phyloP scores from a whole-genome alignment of 2,329 filamentous ascomycete genomes.

The Ceratocystiopsis sp. region DNA sequence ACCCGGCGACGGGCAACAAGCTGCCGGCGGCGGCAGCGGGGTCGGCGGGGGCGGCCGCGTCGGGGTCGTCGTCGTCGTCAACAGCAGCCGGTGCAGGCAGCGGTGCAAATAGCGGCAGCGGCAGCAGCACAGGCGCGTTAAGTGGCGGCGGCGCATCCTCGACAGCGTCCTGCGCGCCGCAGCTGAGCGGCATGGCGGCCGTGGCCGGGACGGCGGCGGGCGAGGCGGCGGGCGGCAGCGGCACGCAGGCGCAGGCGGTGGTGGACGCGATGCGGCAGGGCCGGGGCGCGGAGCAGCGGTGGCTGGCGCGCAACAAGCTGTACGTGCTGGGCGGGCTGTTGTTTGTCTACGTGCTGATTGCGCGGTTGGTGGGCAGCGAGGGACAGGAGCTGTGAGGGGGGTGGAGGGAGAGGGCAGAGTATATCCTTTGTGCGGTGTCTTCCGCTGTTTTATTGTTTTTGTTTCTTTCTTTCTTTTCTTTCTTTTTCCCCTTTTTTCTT shows the following conservation, averaged over 20 bases:
- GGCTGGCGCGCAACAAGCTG: slow-evolving; percentile 66
- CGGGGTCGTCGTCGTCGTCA: not conserved
- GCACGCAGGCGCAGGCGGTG: slow-evolving; percentile 49
- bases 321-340: slow-evolving; percentile 52
- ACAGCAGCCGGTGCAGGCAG: too few species aligned
- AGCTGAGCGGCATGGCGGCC: slow-evolving; percentile 43
- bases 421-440: too few species aligned
- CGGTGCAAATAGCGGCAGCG: not conserved
- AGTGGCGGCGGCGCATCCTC: not conserved
- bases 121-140: not conserved
- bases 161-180: slow-evolving; percentile 24
- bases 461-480: too few species aligned
- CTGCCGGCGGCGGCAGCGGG: slow-evolving; percentile 24
- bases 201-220: slow-evolving; percentile 17
- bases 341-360: slow-evolving; percentile 70
- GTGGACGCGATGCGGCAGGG: slow-evolving; percentile 62
- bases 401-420: not conserved
- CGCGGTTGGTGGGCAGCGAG: slow-evolving; percentile 45
- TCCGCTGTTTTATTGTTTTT: too few species aligned
- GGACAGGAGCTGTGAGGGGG: not conserved
- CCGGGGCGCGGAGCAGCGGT: slow-evolving; percentile 68
- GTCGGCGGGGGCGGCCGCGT: slow-evolving; percentile 15
- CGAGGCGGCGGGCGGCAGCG: slow-evolving; percentile 35
- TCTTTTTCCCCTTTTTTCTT: too few species aligned
- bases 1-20: slow-evolving; percentile 54